phyloP scores from a whole-genome alignment of 768 basidiomycete genomes.

The Scleroderma bovista region DNA sequence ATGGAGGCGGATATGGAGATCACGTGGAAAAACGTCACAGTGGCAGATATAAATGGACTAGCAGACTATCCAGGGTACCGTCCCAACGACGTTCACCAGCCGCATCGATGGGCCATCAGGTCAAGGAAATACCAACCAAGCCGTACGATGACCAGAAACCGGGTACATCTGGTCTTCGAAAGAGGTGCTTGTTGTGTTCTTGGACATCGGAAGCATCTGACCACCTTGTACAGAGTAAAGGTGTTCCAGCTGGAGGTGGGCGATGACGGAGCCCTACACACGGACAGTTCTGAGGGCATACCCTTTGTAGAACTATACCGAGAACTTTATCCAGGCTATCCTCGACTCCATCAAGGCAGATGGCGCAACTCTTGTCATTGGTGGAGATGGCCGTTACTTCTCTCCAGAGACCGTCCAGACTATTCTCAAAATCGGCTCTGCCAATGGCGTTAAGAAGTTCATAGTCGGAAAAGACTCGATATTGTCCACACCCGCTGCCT shows the following conservation, averaged over 20 bases:
- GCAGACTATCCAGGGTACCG: slow-evolving; percentile 3
- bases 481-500: slow-evolving; percentile 95
- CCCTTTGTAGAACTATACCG: slow-evolving; percentile 84
- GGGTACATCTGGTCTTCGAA: slow-evolving; percentile 95
- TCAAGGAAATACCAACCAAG: slow-evolving; percentile 74
- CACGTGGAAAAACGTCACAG: not conserved
- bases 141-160: slow-evolving; percentile 95
- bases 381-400: slow-evolving; percentile 96
- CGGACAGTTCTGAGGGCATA: slow-evolving; percentile 13
- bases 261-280: slow-evolving; percentile 12
- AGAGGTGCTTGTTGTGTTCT: slow-evolving; percentile 51
- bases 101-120: slow-evolving; percentile 35
- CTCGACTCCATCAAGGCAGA: slow-evolving; percentile 81
- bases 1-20: not conserved
- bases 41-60: slow-evolving; percentile 3
- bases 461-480: slow-evolving; percentile 91
- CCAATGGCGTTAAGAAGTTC: slow-evolving; percentile 87
- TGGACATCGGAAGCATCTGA: slow-evolving; percentile 17
- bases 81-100: slow-evolving; percentile 1
- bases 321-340: slow-evolving; percentile 96
- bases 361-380: slow-evolving; percentile 85
- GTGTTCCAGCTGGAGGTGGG: slow-evolving; percentile 94
- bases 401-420: slow-evolving; percentile 81
- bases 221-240: slow-evolving; percentile 64
- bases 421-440: slow-evolving; percentile 91